These are phyloP conservation scores for Monosporascus sp. DNA, from an alignment of 2,329 filamentous ascomycete species.

Conservation along the genomic window DNA sequence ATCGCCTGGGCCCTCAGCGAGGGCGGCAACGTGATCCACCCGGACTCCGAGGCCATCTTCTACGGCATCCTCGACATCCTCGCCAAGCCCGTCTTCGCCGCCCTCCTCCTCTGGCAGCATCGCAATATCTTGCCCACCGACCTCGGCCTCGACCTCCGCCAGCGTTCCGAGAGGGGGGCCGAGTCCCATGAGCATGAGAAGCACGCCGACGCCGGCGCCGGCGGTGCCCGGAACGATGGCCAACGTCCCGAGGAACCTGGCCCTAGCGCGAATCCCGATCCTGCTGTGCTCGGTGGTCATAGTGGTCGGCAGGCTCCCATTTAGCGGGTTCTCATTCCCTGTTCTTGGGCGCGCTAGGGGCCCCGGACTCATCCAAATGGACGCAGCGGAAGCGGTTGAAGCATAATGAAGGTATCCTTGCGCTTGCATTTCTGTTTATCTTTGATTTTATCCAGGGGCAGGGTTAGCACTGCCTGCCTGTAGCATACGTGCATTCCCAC, in stretches of 20 bases:
- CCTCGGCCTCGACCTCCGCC: constrained; percentile 44
- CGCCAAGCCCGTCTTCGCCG: constrained; percentile 59
- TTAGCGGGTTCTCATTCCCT: not conserved
- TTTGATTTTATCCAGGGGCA: too few species aligned
- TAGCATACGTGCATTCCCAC: too few species aligned
- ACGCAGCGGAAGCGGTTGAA: too few species aligned
- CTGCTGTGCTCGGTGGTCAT: not conserved
- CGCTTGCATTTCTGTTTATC: too few species aligned
- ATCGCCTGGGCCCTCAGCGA: constrained; percentile 59
- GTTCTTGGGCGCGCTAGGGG: not conserved
- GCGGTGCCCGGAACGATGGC: not conserved
- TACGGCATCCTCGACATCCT: constrained; percentile 63
- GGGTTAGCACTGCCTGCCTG: too few species aligned
- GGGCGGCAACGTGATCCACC: constrained; percentile 59
- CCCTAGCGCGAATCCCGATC: constrained; percentile 6
- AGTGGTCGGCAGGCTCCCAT: not conserved
- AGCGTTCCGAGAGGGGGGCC: constrained; percentile 11
- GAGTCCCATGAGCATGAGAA: constrained; percentile 14
- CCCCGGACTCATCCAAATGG: too few species aligned
- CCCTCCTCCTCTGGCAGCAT: constrained; percentile 56
- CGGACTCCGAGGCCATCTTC: constrained; percentile 62
- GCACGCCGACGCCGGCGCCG: constrained; percentile 3
- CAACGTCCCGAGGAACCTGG: constrained; percentile 9
- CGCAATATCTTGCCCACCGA: constrained; percentile 52
- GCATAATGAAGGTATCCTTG: too few species aligned